Evolutionary conservation across 306 rosid genomes (phyloP), one percentile per base, ranked within the genome.

Genomic region (Prunus armeniaca): DNA sequence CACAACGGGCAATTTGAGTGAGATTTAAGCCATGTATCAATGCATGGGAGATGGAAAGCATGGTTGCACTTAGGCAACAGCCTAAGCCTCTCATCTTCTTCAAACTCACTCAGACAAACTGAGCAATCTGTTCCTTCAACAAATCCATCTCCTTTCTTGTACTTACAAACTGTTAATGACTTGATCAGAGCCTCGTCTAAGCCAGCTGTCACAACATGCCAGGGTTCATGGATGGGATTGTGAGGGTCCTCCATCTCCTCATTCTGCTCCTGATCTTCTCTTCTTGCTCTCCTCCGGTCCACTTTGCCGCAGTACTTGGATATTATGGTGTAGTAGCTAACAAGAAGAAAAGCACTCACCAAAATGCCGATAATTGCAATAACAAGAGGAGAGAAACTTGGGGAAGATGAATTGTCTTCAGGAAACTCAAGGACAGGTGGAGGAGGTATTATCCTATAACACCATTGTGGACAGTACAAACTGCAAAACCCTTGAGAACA

Each of bases 1-100:
- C 99, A 95, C 4, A 95, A 82, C 18, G 99, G 99, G 83, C 99
- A 95, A 74, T 75, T 92, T 12, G 97, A 88, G 80, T 95, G 99
- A 75, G 92, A 92, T 73, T 87, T 86, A 69, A 95, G 92, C 99
- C 99, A 95, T n/a, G 87, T 87, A 67, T 92, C 99, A 52, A 95
- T 92, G 79, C 99, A 95, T 2, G 86, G 87, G 4, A 95, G 79
- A 78, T 95, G 99, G 76, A 95, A 95, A 75, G 97, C 97, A 62
- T 95, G 99, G 70, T 88, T 90, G 61, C 99, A 95, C 73, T 95
- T 90, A 0, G 99, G 97, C 82, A 95, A 84, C 13, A 92, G 86
- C 78, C 96, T 86, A 45, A 95, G 6, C 60, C 71, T 84, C 32
- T 95, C 99, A 41, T 80, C 87, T 38, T 95, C 96, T 80, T 82